These are phyloP conservation scores for Linum usitatissimum DNA, from an alignment of 345 rosid species.

Conservation along the genomic window DNA sequence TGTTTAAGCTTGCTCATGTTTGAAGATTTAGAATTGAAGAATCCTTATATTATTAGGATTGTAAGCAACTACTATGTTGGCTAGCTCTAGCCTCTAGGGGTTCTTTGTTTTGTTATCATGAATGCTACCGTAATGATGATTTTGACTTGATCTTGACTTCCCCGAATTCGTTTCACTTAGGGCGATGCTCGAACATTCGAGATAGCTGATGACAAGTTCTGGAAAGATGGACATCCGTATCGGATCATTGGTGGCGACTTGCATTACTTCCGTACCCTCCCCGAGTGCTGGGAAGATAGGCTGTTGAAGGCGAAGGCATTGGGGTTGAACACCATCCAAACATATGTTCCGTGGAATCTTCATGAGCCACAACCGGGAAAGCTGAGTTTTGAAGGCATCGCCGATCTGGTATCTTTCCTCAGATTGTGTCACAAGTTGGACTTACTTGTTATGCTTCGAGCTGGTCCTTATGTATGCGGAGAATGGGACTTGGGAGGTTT, in stretches of 20 bases:
- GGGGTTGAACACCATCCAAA: constrained; percentile 82
- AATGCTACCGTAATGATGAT: too few relatives aligned
- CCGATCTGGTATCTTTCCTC: constrained; percentile 58
- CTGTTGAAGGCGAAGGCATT: constrained; percentile 73
- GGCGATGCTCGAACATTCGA: constrained; percentile 31
- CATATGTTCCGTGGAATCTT: constrained; percentile 90
- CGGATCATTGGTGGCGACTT: constrained; percentile 86
- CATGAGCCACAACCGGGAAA: constrained; percentile 83
- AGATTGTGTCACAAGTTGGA: constrained; percentile 70
- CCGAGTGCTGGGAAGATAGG: constrained; percentile 91
- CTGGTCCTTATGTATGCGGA: constrained; percentile 91
- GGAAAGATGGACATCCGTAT: constrained; percentile 65
- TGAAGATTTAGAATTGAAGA: too few relatives aligned
- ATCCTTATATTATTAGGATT: too few relatives aligned
- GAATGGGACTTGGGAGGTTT: constrained; percentile 98
- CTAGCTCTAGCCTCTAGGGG: too few relatives aligned
- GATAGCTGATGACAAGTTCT: constrained; percentile 65
- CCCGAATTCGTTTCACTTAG: constrained; percentile 13
- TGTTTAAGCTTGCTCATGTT: not conserved
- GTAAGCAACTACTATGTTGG: too few relatives aligned
- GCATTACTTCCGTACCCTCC: constrained; percentile 83
- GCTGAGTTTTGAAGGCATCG: constrained; percentile 63
- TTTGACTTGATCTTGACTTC: not conserved
- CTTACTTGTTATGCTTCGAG: constrained; percentile 83
- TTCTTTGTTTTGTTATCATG: too few relatives aligned